Evolutionary conservation across 805 yeast genomes (phyloP).

Genomic region (Hanseniaspora lindneri): DNA sequence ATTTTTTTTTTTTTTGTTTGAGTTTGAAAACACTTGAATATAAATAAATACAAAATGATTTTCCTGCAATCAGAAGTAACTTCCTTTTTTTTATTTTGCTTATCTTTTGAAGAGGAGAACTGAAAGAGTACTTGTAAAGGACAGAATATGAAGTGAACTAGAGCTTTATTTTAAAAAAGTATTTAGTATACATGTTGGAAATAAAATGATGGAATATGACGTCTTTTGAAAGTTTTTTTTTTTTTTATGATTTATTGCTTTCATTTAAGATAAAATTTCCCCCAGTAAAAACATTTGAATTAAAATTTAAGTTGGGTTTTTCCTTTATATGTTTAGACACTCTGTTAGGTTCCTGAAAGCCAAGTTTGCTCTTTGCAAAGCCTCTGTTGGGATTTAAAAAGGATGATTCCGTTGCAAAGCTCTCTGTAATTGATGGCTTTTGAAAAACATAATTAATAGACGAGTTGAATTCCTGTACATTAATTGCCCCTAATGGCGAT

Average conservation of each 20-base stretch:
- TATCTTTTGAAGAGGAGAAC: no score
- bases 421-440: neutral
- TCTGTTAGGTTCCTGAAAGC: neutral
- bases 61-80: no score
- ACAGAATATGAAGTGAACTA: no score
- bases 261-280: neutral
- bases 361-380: neutral
- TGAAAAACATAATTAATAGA: constrained; percentile 8
- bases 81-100: no score
- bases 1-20: no score
- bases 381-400: neutral
- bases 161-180: no score
- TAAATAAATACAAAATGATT: no score
- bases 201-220: no score
- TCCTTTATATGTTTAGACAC: neutral
- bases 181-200: no score
- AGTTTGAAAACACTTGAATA: no score
- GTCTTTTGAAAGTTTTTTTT: no score
- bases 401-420: neutral
- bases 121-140: no score
- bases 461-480: neutral
- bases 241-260: neutral
- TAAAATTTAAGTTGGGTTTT: neutral
- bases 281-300: neutral
- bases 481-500: neutral